phyloP scores from a whole-genome alignment of 2,329 filamentous ascomycete genomes.

The Tothia fuscella region DNA sequence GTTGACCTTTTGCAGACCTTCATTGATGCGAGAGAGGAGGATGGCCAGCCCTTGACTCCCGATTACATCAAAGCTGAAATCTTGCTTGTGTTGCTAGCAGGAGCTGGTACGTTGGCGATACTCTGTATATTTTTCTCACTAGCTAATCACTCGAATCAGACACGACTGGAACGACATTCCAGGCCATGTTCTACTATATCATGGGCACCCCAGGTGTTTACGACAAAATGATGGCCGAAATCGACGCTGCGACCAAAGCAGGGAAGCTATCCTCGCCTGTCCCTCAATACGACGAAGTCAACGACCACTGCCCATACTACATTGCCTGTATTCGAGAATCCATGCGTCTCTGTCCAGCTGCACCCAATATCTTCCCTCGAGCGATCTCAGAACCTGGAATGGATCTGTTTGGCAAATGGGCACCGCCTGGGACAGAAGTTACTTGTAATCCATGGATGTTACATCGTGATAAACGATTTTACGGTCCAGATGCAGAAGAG shows the following conservation, averaged over 20 bases:
- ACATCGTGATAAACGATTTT: constrained; percentile 20
- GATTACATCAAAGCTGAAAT: constrained; percentile 44
- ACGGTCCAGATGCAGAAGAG: constrained; percentile 18
- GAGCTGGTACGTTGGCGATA: no score
- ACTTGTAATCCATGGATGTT: constrained; percentile 22
- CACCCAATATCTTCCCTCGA: constrained; percentile 40
- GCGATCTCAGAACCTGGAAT: constrained; percentile 25
- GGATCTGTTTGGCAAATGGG: background rate
- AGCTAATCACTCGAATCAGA: no score
- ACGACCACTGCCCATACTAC: constrained; percentile 31
- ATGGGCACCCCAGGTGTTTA: constrained; percentile 4
- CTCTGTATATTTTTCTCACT: no score
- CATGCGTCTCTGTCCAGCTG: constrained; percentile 39
- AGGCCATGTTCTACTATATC: constrained; percentile 8
- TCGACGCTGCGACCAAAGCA: background rate
- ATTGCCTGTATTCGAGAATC: constrained; percentile 39
- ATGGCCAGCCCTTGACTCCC: constrained; percentile 34
- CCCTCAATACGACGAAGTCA: constrained; percentile 18
- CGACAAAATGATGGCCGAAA: constrained; percentile 1
- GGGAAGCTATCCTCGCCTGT: constrained; percentile 20
- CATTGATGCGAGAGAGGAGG: constrained; percentile 24
- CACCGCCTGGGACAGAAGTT: constrained; percentile 15
- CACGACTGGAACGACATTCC: constrained; percentile 4
- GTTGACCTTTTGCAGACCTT: constrained; percentile 44
- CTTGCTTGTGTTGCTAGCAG: constrained; percentile 30